These are phyloP conservation scores for Talaromyces adpressus DNA, from an alignment of 495 filamentous ascomycete genomes.

Conservation along the genomic window DNA sequence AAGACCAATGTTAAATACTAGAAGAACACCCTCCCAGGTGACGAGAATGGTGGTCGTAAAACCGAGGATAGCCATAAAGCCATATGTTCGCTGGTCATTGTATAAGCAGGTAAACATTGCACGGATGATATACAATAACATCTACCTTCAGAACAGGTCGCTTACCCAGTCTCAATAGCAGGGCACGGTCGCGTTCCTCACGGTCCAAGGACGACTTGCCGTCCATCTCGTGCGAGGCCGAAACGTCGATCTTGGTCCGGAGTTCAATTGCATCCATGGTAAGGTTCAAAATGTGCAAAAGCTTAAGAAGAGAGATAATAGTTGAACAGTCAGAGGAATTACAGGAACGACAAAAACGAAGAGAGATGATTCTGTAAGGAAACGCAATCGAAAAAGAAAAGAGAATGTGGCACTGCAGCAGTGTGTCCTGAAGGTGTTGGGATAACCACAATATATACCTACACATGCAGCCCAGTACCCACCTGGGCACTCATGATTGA, in stretches of 20 bases:
- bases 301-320: not conserved
- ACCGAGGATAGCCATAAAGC: conserved; percentile 40
- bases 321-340: not conserved
- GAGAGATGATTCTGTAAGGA: not conserved
- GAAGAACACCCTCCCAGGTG: conserved; percentile 41
- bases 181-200: conserved; percentile 13
- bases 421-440: not conserved
- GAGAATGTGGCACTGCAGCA: not conserved
- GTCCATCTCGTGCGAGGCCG: not conserved
- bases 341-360: not conserved
- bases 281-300: not conserved
- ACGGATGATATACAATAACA: not conserved
- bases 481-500: not conserved
- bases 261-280: not conserved
- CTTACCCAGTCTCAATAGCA: conserved; percentile 41
- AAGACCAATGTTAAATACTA: conserved; percentile 5
- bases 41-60: conserved; percentile 44
- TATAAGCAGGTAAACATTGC: not conserved
- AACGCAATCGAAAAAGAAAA: not conserved
- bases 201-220: conserved; percentile 3
- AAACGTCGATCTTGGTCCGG: not conserved
- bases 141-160: conserved; percentile 41
- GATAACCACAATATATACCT: not conserved
- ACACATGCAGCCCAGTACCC: not conserved
- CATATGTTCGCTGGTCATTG: conserved; percentile 34